Conservation (phyloP, 805 yeast genomes). For the Starmera quercuum region DNA sequence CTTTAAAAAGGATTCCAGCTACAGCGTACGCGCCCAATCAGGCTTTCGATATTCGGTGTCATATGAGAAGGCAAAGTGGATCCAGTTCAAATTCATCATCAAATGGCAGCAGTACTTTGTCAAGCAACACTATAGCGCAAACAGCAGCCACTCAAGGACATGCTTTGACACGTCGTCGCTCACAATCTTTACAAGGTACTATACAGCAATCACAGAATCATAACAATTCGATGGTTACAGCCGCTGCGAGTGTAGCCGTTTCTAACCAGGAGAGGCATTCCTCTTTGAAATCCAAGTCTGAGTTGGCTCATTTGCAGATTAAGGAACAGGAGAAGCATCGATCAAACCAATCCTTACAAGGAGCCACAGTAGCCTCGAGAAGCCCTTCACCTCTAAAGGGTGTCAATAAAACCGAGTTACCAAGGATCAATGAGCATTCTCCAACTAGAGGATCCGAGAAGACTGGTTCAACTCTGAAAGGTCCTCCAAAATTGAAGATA, state of each 20-base stretch:
- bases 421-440: conserved; percentile 9
- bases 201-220: neutral
- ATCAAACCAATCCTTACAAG: neutral
- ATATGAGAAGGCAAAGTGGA: conserved; percentile 15
- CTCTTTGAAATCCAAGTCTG: conserved; percentile 10
- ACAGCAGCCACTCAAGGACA: conserved; percentile 5
- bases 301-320: conserved; percentile 1
- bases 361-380: conserved; percentile 2
- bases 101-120: conserved; percentile 5
- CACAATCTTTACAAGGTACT: conserved; percentile 7
- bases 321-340: neutral
- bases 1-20: conserved; percentile 13
- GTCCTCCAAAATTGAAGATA: neutral
- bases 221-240: conserved; percentile 6
- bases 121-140: neutral
- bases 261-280: conserved; percentile 13
- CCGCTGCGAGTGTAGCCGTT: conserved; percentile 19
- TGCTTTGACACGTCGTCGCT: conserved; percentile 6
- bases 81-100: conserved; percentile 4
- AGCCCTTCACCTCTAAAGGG: conserved; percentile 13
- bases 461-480: no score
- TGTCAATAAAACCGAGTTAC: conserved; percentile 3
- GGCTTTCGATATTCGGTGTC: conserved; percentile 21
- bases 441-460: conserved; percentile 1
- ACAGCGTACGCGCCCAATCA: conserved; percentile 16